Evolutionary conservation across 176 grass and related monocot species (phyloP), one percentile per base, ranked within the genome.

Genomic region (Stipa capillata): DNA sequence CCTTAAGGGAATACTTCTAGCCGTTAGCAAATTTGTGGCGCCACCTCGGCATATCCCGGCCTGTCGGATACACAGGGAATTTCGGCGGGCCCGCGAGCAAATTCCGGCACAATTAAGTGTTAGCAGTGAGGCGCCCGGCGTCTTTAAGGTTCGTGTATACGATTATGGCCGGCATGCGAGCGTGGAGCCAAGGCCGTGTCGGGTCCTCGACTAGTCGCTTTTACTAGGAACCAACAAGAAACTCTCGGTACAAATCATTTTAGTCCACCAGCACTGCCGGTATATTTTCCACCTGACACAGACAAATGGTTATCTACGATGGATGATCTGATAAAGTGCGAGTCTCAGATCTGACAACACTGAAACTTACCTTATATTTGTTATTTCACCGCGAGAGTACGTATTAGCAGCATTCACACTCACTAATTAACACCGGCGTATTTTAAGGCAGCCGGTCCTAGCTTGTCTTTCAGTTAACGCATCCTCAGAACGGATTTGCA

Each of bases 11-110:
- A 39, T 49, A 24, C 9, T 67, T 82, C 12, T 90, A 74, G 29
- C 84, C 76, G 67, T 93, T 59, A 37, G 13, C 27, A 39, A 14
- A 48, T 65, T 79, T 49, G 25, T 74, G 32, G 50, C 18, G 13
- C n/a, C 24, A 42, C 65, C 12, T 77, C 27, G 10, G 69, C 59
- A 35, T 33, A 51, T 7, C 15, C 28, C 56, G n/a, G 63, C 33
- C 60, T n/a, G n/a, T n/a, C n/a, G 8, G 42, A 51, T 21, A 32
- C 33, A 58, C 39, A 6, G 3, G 34, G 78, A 50, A 57, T 45
- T 47, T 59, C n/a, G 44, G 7, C 39, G 72, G 84, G 32, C 64
- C 34, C 67, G 23, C 20, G 68, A 49, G 45, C 24, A 52, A 6
- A 37, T 36, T 47, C 13, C 21, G 11, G 18, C 3, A 16, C 77